Conservation (phyloP, 2,329 filamentous ascomycete genomes). For the Pleoardoris graminearum region DNA sequence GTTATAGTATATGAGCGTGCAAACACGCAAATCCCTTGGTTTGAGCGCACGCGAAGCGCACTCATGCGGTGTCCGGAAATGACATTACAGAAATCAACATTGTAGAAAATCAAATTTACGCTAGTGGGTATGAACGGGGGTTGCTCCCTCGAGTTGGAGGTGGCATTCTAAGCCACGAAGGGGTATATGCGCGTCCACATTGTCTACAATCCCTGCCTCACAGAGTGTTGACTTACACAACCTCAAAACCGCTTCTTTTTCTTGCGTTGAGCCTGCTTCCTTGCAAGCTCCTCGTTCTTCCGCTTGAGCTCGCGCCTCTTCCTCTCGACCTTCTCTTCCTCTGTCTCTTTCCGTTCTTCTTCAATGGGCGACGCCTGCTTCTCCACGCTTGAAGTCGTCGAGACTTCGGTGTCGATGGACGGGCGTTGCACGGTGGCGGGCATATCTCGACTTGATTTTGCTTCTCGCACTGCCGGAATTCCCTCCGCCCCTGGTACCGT, state of each 20-base stretch:
- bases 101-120: too few relatives aligned
- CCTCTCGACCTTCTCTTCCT: slow-evolving; percentile 58
- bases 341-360: slow-evolving; percentile 41
- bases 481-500: slow-evolving; percentile 11
- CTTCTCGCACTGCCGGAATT: not conserved
- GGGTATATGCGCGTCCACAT: not conserved
- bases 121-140: too few relatives aligned
- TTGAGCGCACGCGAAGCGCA: too few relatives aligned
- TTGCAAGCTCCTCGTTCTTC: slow-evolving; percentile 56
- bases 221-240: not conserved
- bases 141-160: not conserved
- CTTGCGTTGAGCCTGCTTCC: slow-evolving; percentile 52
- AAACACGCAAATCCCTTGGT: not conserved
- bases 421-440: slow-evolving; percentile 13
- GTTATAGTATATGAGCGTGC: not conserved
- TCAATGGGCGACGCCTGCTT: slow-evolving; percentile 17
- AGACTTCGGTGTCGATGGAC: slow-evolving; percentile 16
- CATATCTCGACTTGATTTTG: slow-evolving; percentile 11
- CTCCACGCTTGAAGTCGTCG: not conserved
- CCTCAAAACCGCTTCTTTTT: slow-evolving; percentile 42
- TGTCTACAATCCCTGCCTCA: not conserved
- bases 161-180: not conserved
- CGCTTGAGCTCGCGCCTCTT: slow-evolving; percentile 62
- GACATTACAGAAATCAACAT: too few relatives aligned
- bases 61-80: too few relatives aligned